Evolutionary conservation across 805 yeast genomes (phyloP).

Genomic region (Candida ascalaphidarum): DNA sequence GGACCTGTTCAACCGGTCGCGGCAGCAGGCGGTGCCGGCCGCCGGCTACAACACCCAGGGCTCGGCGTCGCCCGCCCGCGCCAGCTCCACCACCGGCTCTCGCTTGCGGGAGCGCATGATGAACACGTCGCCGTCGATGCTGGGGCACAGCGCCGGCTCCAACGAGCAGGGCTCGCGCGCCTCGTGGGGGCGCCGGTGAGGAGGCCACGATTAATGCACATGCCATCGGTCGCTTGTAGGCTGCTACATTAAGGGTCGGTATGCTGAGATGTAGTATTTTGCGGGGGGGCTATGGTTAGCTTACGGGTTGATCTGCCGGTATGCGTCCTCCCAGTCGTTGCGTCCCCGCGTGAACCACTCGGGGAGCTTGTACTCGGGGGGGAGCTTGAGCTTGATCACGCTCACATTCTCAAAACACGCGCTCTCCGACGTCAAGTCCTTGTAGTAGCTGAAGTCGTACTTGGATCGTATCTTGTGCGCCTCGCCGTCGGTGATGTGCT

Average conservation of each 20-base stretch:
- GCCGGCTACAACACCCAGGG: slow-evolving; percentile 17
- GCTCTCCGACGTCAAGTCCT: slow-evolving; percentile 24
- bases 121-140: slow-evolving; percentile 9
- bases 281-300: no score
- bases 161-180: slow-evolving; percentile 6
- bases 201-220: no score
- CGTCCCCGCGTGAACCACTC: slow-evolving; percentile 65
- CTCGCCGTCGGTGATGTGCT: no score
- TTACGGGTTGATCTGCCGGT: slow-evolving; percentile 4
- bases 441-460: slow-evolving; percentile 31
- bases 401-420: slow-evolving; percentile 27
- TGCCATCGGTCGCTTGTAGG: no score
- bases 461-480: slow-evolving; percentile 11
- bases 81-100: slow-evolving; percentile 12
- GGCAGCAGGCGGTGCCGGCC: slow-evolving; percentile 29
- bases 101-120: slow-evolving; percentile 22
- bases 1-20: slow-evolving; percentile 31
- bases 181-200: slow-evolving; percentile 24
- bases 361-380: slow-evolving; percentile 59
- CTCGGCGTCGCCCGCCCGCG: slow-evolving; percentile 10
- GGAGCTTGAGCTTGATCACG: slow-evolving; percentile 41
- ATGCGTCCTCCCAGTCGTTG: slow-evolving; percentile 55
- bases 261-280: no score
- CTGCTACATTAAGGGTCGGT: no score
- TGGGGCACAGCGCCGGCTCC: slow-evolving; percentile 7